phyloP scores from a whole-genome alignment of 805 yeast species.

The Candida hungchunana region DNA sequence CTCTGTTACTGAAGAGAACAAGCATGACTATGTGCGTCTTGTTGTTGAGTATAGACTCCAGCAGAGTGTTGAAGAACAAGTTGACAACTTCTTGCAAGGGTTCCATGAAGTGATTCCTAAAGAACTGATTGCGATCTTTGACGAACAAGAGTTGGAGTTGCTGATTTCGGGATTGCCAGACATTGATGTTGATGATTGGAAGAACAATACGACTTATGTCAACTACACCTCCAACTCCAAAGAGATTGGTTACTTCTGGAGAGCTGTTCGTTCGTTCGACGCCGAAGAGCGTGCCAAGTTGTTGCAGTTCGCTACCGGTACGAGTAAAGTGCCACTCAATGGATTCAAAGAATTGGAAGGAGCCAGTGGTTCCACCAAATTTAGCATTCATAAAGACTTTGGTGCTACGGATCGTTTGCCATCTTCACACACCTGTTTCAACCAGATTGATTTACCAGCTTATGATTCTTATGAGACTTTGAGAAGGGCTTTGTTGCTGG shows the following conservation, averaged over 20 bases:
- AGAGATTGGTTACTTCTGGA: constrained; percentile 96
- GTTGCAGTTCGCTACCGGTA: constrained; percentile 94
- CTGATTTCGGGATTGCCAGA: constrained; percentile 94
- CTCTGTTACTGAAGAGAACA: constrained; percentile 85
- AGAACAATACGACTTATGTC: constrained; percentile 71
- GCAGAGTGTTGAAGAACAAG: constrained; percentile 79
- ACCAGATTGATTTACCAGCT: constrained; percentile 90
- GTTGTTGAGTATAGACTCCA: constrained; percentile 86
- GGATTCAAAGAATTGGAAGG: constrained; percentile 92
- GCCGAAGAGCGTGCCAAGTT: constrained; percentile 91
- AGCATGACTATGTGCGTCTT: constrained; percentile 78
- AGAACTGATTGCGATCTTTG: constrained; percentile 80
- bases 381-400: constrained; percentile 85
- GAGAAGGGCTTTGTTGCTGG: constrained; percentile 73
- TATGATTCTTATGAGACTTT: constrained; percentile 85
- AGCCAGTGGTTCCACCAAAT: constrained; percentile 78
- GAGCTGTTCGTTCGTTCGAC: constrained; percentile 93
- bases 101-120: constrained; percentile 87
- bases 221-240: constrained; percentile 80
- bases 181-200: constrained; percentile 95
- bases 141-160: constrained; percentile 92
- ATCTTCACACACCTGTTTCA: constrained; percentile 94
- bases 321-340: constrained; percentile 90
- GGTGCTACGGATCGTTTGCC: constrained; percentile 86
- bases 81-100: constrained; percentile 80